Base-by-base conservation (phyloP, 2,329 filamentous ascomycete species). In the Beauveria asiatica region DNA sequence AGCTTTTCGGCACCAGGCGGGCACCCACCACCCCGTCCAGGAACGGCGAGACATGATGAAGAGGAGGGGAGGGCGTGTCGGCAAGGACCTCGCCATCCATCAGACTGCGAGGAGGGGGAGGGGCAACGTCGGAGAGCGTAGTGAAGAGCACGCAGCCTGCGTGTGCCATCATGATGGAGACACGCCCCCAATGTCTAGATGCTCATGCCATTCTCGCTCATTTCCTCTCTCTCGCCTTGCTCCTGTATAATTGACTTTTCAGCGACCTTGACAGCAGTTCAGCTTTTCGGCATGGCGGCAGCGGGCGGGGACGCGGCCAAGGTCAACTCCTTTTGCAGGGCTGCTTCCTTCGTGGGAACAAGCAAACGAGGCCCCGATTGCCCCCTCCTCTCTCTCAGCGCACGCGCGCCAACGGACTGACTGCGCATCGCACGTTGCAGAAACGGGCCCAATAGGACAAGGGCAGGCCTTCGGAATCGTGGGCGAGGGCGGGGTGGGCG, bases 41-140 rank as follows among this genome's bases (percentile, higher is more conserved):
- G 39, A 44, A 39, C 41, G 44, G 57, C 39, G 57, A 59, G 57
- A 59, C 57, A 59, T 60, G 59, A 16, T 60, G 59, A 60, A 60
- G 59, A 60, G 59, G 49, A 57, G 54, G 55, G 55, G 45, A 41
- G 33, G 49, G 57, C 21, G 57, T 59, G 48, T 45, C 48, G 27
- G 46, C 27, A 58, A 44, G 17, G 21, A n/a, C 3, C 33, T 27
- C 8, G 21, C 33, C 56, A 33, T 49, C 17, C 45, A 21, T 17
- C 25, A 13, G 33, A 42, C 19, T 58, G 33, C 48, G 39, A 52
- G 57, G 48, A 53, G 13, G 23, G 19, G 27, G 48, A 39, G 39
- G 37, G 56, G 48, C 23, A 19, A 23, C 23, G 48, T 52, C 41
- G n/a, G 46, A 7, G 25, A 48, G 54, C 44, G 52, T 51, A 39